Conservation (phyloP, 2,329 filamentous ascomycete genomes). For the Stachybotrys elegans region DNA sequence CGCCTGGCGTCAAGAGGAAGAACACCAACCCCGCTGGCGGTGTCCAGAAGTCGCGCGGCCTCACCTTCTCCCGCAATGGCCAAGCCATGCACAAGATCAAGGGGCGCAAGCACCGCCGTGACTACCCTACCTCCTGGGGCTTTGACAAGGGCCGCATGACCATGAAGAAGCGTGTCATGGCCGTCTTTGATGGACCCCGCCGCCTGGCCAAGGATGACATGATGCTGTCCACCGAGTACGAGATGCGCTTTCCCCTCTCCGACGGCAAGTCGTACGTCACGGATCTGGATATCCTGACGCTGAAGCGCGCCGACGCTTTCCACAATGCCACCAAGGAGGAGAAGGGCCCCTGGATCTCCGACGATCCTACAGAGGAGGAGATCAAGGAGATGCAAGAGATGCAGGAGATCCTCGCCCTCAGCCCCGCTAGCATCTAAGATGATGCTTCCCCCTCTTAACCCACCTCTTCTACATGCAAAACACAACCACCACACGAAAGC, state of each 20-base stretch:
- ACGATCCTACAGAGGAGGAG: slow-evolving; percentile 62
- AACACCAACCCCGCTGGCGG: slow-evolving; percentile 53
- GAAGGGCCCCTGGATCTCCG: slow-evolving; percentile 77
- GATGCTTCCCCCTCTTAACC: too few relatives aligned
- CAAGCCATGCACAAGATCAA: slow-evolving; percentile 55
- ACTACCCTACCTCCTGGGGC: slow-evolving; percentile 92
- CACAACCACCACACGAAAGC: neutral
- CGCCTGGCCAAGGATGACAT: slow-evolving; percentile 97
- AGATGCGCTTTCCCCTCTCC: slow-evolving; percentile 78
- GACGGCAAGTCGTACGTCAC: slow-evolving; percentile 80
- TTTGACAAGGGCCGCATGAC: slow-evolving; percentile 91
- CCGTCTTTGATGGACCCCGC: slow-evolving; percentile 83
- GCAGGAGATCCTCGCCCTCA: slow-evolving; percentile 22
- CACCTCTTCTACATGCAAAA: too few relatives aligned
- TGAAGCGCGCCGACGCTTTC: slow-evolving; percentile 83
- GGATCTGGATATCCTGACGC: slow-evolving; percentile 85
- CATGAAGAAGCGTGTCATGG: slow-evolving; percentile 95
- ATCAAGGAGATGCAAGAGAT: slow-evolving; percentile 55
- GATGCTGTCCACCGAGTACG: slow-evolving; percentile 94
- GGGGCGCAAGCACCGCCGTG: slow-evolving; percentile 84
- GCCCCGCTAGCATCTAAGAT: slow-evolving; percentile 12
- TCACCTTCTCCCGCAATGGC: slow-evolving; percentile 74
- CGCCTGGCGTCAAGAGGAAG: slow-evolving; percentile 40
- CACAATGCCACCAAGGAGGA: slow-evolving; percentile 76
- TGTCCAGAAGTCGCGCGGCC: slow-evolving; percentile 62